These are phyloP conservation scores for Pseudophaeomoniella oleicola DNA, from an alignment of 2,329 filamentous ascomycete species.

Conservation along the genomic window DNA sequence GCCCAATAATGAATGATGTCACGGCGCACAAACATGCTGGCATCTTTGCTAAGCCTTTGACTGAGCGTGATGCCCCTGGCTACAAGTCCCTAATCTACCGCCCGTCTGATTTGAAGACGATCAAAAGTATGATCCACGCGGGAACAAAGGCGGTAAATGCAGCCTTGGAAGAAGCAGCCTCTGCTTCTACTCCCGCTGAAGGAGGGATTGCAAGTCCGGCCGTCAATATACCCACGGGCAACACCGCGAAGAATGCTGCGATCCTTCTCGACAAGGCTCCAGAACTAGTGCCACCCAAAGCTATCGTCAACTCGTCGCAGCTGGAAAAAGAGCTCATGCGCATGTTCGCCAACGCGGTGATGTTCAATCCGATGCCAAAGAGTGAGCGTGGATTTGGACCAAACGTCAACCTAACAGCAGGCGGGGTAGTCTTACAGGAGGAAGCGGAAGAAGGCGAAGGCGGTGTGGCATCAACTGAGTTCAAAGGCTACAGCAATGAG, in stretches of 20 bases:
- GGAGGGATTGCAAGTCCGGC: slow-evolving; percentile 29
- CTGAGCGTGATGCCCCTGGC: slow-evolving; percentile 60
- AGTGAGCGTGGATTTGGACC: slow-evolving; percentile 50
- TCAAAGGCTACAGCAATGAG: slow-evolving; percentile 40
- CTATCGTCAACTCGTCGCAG: slow-evolving; percentile 85
- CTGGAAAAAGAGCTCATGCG: slow-evolving; percentile 86
- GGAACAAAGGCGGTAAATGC: slow-evolving; percentile 28
- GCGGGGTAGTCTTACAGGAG: slow-evolving; percentile 21
- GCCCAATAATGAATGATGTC: slow-evolving; percentile 61
- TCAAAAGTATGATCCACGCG: slow-evolving; percentile 52
- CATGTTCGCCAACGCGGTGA: slow-evolving; percentile 96
- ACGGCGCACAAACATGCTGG: slow-evolving; percentile 64
- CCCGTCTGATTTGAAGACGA: slow-evolving; percentile 64
- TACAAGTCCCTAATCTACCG: slow-evolving; percentile 61
- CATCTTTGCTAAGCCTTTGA: slow-evolving; percentile 63
- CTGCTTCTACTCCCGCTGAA: neutral
- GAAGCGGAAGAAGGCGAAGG: slow-evolving; percentile 20
- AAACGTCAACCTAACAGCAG: slow-evolving; percentile 30
- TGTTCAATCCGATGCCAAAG: slow-evolving; percentile 78
- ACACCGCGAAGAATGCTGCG: slow-evolving; percentile 24
- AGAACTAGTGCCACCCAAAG: slow-evolving; percentile 71
- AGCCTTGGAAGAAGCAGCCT: slow-evolving; percentile 21
- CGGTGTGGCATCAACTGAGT: slow-evolving; percentile 9
- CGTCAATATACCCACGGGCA: slow-evolving; percentile 47
- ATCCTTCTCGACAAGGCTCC: slow-evolving; percentile 42